Evolutionary conservation across 352 stramenopile species (phyloP), one percentile per base, ranked within the genome.

Genomic region (Phytophthora pini): DNA sequence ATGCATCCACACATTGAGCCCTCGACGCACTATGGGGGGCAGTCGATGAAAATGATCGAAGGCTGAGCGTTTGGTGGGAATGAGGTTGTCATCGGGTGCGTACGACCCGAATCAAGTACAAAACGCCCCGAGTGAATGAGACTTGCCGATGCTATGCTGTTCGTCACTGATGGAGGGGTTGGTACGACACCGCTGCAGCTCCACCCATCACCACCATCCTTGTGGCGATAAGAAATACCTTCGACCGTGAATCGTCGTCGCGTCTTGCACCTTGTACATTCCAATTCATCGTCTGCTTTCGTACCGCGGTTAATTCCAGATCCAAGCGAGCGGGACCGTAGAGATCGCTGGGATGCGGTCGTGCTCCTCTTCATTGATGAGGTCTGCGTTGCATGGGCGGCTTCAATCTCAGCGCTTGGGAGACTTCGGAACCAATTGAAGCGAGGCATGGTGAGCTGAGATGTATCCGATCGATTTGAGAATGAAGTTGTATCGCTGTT

Each of bases 11-110:
- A 13, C 31, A 36, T 36, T 8, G 31, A 13, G 31, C 13, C 38
- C n/a, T 7, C 1, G 10, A 5, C 4, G 38, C 5, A 20, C 36
- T 62, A 62, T n/a, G 55, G 55, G 34, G 55, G 55, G 13, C 55
- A 62, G 26, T 62, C 55, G 17, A 62, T 62, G 32, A 62, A 62
- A n/a, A 62, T 62, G 44, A 62, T 55, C 27, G 44, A 55, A 27
- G 44, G 54, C 20, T 43, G 20, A 7, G n/a, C 24, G 3, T 50
- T 29, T 7, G 44, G 32, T 15, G 22, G 44, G 52, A 59, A 13
- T 20, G 50, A 10, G 4, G 15, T 32, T 11, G 31, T 32, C 4
- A 32, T 44, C 8, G 12, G 29, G 12, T 15, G 29, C 26, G 52
- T 44, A 8, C 40, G 26, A 44, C 26, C 40, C 27, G 13, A 32